Percentiles rank a stretch among this genome's conserved stretches.
phyloP scores from a whole-genome alignment of 306 rosid species.

The Senna tora region DNA sequence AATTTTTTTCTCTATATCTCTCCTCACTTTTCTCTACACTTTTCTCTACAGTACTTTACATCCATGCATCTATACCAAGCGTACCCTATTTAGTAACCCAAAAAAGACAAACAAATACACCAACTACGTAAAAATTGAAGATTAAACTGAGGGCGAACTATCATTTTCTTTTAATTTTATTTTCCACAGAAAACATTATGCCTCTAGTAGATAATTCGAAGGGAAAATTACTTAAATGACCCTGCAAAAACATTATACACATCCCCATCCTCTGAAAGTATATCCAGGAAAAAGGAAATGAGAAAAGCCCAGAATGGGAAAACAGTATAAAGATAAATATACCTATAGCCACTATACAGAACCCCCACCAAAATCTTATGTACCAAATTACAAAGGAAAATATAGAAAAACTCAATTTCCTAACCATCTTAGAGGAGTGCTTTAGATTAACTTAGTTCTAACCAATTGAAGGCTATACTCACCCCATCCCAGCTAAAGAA shows the following conservation, averaged over 20 bases:
- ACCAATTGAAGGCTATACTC: conserved; percentile 23
- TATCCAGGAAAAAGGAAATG: neutral
- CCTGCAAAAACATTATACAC: conserved; percentile 28
- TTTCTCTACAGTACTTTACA: no score
- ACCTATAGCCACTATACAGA: conserved; percentile 33
- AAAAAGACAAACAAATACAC: neutral
- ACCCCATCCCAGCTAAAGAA: conserved; percentile 18
- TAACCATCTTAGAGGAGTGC: conserved; percentile 16
- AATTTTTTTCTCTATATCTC: no score
- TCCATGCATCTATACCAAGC: no score
- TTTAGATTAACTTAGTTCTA: conserved; percentile 21
- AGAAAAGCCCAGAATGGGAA: conserved; percentile 7
- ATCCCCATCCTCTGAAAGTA: conserved; percentile 23
- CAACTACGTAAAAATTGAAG: neutral
- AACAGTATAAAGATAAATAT: conserved; percentile 4
- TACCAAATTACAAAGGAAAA: conserved; percentile 30
- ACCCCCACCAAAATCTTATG: conserved; percentile 40
- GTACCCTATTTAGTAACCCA: no score
- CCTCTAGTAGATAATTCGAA: neutral
- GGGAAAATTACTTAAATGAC: neutral
- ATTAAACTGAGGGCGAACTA: neutral
- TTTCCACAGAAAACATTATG: neutral
- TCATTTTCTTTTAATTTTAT: neutral
- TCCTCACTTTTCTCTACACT: no score
- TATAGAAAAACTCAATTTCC: conserved; percentile 1